These are phyloP conservation scores for Zygotorulaspora sp. DNA, from an alignment of 805 yeast genomes.

Conservation along the genomic window DNA sequence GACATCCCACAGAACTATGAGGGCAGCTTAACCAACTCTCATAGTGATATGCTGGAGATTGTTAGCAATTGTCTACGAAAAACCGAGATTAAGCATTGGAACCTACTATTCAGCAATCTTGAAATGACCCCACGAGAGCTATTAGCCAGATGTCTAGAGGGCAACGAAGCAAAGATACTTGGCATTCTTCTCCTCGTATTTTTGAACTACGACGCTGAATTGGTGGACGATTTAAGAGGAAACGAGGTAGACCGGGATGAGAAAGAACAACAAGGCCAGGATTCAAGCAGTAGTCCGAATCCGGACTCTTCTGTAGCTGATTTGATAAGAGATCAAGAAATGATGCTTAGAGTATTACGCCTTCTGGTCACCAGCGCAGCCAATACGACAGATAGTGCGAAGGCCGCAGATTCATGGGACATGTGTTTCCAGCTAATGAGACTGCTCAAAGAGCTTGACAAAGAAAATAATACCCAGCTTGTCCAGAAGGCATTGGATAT, in stretches of 20 bases:
- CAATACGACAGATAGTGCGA: slow-evolving; percentile 17
- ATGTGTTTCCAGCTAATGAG: slow-evolving; percentile 35
- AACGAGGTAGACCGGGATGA: slow-evolving; percentile 2
- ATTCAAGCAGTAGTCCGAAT: neutral
- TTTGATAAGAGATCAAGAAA: slow-evolving; percentile 28
- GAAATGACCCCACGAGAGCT: slow-evolving; percentile 32
- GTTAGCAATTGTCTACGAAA: slow-evolving; percentile 35
- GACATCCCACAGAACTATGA: slow-evolving; percentile 9
- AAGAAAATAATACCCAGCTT: slow-evolving; percentile 24
- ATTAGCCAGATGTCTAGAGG: slow-evolving; percentile 29
- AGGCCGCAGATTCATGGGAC: slow-evolving; percentile 35
- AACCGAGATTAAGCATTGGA: slow-evolving; percentile 34
- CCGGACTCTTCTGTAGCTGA: slow-evolving; percentile 15
- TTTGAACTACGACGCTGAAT: slow-evolving; percentile 28
- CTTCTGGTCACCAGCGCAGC: slow-evolving; percentile 32
- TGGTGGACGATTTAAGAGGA: slow-evolving; percentile 16
- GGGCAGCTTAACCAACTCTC: slow-evolving; percentile 2
- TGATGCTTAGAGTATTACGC: slow-evolving; percentile 31
- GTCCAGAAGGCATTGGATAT: slow-evolving; percentile 26
- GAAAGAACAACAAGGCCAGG: neutral
- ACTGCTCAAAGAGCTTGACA: slow-evolving; percentile 29
- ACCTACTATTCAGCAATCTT: slow-evolving; percentile 23
- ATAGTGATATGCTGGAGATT: slow-evolving; percentile 29
- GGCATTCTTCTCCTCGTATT: slow-evolving; percentile 33
- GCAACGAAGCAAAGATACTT: slow-evolving; percentile 29